These are phyloP conservation scores for Xerocomellus amylosporus DNA, from an alignment of 768 basidiomycete species.

Conservation along the genomic window DNA sequence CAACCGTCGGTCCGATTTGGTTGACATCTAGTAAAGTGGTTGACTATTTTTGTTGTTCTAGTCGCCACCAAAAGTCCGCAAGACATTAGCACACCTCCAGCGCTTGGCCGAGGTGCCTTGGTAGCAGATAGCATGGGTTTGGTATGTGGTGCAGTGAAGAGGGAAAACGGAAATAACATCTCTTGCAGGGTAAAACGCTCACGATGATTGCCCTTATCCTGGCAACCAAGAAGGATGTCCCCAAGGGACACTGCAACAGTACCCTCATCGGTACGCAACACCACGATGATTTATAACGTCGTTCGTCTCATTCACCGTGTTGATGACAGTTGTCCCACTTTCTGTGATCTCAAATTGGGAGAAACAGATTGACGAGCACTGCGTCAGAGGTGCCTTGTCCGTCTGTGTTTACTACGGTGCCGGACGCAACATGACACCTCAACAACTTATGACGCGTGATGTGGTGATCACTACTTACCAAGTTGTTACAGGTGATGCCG, in stretches of 20 bases:
- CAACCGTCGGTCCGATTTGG: constrained; percentile 49
- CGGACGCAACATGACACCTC: constrained; percentile 55
- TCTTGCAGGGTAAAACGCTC: constrained; percentile 79
- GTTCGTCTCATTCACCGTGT: constrained; percentile 2
- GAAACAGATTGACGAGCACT: constrained; percentile 77
- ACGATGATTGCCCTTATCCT: constrained; percentile 82
- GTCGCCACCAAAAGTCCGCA: constrained; percentile 84
- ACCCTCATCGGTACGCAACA: constrained; percentile 71
- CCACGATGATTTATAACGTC: not conserved
- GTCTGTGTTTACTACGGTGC: constrained; percentile 70
- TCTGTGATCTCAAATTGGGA: constrained; percentile 89
- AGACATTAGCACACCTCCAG: constrained; percentile 46
- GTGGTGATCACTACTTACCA: constrained; percentile 86
- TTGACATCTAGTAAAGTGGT: not conserved
- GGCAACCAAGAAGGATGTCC: constrained; percentile 67
- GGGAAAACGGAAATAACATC: constrained; percentile 1
- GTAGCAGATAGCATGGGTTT: constrained; percentile 89
- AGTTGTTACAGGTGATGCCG: constrained; percentile 57
- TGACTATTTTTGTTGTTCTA: constrained; percentile 24
- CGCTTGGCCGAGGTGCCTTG: constrained; percentile 79
- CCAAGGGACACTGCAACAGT: constrained; percentile 53
- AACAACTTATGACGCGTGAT: constrained; percentile 65
- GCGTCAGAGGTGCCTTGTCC: constrained; percentile 48
- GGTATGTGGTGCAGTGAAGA: constrained; percentile 26
- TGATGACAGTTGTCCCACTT: constrained; percentile 64